A percentile compares a stretch with the other conserved stretches of the same genome.
Conservation (phyloP, 495 filamentous ascomycete species). For the Apodospora peruviana region DNA sequence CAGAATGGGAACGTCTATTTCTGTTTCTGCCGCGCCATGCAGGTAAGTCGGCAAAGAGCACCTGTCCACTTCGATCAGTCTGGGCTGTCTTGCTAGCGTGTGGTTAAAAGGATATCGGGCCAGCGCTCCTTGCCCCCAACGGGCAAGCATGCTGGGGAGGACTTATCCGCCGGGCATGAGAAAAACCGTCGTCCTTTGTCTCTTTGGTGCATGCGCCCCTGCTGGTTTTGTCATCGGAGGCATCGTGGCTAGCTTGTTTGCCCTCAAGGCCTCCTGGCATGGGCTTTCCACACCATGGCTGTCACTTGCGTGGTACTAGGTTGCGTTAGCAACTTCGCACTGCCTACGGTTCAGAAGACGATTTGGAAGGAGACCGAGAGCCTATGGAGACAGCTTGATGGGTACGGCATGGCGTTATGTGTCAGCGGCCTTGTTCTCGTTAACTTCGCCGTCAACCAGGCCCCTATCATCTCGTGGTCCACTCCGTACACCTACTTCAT, state of each 20-base stretch:
- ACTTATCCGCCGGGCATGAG: constrained; percentile 46
- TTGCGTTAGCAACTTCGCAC: constrained; percentile 31
- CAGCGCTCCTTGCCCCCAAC: constrained; percentile 57
- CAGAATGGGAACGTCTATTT: constrained; percentile 43
- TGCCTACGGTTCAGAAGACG: constrained; percentile 38
- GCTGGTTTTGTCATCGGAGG: constrained; percentile 48
- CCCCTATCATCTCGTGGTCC: constrained; percentile 51
- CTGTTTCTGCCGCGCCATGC: constrained; percentile 52
- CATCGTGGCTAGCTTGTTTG: constrained; percentile 45
- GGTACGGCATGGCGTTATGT: constrained; percentile 42
- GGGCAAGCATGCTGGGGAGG: constrained; percentile 54
- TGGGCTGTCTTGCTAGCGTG: neutral
- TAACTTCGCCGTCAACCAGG: constrained; percentile 59
- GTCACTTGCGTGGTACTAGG: constrained; percentile 41
- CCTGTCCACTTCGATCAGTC: too few species aligned
- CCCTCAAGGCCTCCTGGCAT: constrained; percentile 55
- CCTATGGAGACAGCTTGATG: constrained; percentile 41
- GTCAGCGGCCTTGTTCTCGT: constrained; percentile 51
- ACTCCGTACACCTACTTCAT: constrained; percentile 45
- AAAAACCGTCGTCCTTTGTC: constrained; percentile 55
- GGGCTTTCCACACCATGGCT: constrained; percentile 55
- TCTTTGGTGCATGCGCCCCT: constrained; percentile 60
- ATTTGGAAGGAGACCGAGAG: constrained; percentile 9
- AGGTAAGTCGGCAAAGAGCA: too few species aligned
- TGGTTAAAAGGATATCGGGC: constrained; percentile 44